Conservation (phyloP, 2,329 filamentous ascomycete species). For the Trichoderma arundinaceum region DNA sequence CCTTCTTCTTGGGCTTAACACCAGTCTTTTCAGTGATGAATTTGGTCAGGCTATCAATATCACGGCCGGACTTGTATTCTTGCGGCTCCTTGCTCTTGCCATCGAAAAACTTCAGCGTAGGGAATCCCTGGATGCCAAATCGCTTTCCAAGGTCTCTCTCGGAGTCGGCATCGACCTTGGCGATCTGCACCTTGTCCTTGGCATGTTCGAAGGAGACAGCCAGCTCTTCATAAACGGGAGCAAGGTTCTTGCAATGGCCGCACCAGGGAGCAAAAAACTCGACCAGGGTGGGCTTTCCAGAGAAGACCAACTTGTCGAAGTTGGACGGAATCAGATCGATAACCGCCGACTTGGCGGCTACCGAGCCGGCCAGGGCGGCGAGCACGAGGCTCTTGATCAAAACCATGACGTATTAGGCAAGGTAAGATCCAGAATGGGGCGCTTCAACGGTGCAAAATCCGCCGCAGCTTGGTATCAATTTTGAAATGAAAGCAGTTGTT, state of each 20-base stretch:
- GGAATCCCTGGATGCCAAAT: constrained; percentile 92
- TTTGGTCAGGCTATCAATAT: constrained; percentile 79
- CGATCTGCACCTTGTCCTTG: constrained; percentile 78
- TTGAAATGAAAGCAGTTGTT: background rate
- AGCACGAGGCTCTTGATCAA: constrained; percentile 66
- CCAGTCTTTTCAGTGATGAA: constrained; percentile 91
- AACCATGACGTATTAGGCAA: constrained; percentile 52
- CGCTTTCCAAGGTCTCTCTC: constrained; percentile 83
- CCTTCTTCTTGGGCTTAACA: constrained; percentile 77
- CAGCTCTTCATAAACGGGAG: constrained; percentile 92
- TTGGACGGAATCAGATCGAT: constrained; percentile 87
- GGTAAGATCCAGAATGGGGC: background rate
- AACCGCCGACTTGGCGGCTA: constrained; percentile 78
- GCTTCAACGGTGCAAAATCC: constrained; percentile 3
- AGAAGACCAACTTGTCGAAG: constrained; percentile 89
- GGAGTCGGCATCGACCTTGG: constrained; percentile 93
- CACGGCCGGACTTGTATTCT: constrained; percentile 86
- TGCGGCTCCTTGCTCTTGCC: constrained; percentile 85
- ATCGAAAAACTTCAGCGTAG: constrained; percentile 97
- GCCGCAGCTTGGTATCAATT: constrained; percentile 9
- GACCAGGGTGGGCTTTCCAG: constrained; percentile 92
- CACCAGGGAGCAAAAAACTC: constrained; percentile 99
- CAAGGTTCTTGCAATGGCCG: constrained; percentile 97
- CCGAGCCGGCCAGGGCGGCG: constrained; percentile 59
- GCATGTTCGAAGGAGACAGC: constrained; percentile 69